Evolutionary conservation across 1,284 basidiomycete species (phyloP).

Genomic region (Rhizoctonia solani): DNA sequence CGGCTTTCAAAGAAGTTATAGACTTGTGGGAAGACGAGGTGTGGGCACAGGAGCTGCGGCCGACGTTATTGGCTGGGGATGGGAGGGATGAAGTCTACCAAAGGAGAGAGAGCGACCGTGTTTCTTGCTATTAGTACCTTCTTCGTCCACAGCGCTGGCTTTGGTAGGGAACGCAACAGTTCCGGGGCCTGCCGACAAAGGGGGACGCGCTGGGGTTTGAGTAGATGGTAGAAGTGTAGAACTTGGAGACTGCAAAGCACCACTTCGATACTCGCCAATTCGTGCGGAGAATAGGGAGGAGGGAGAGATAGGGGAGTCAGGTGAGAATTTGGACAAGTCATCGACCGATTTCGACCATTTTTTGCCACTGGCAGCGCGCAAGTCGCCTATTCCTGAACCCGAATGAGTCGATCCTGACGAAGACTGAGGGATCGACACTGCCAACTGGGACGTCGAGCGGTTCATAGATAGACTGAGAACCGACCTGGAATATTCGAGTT

Average conservation of each 20-base stretch:
- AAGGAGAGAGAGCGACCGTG: constrained; percentile 26
- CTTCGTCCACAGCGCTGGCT: not conserved
- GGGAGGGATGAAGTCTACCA: constrained; percentile 2
- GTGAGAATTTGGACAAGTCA: constrained; percentile 58
- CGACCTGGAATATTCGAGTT: constrained; percentile 53
- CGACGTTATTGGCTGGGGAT: not conserved
- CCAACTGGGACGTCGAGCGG: constrained; percentile 24
- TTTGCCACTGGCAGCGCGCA: constrained; percentile 66
- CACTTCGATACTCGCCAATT: constrained; percentile 29
- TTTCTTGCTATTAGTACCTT: constrained; percentile 5
- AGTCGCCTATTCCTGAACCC: constrained; percentile 54
- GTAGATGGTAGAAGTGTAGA: constrained; percentile 39
- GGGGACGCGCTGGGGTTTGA: constrained; percentile 32
- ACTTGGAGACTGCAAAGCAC: constrained; percentile 49
- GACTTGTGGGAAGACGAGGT: not conserved
- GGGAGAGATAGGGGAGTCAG: constrained; percentile 44
- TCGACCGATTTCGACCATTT: constrained; percentile 79
- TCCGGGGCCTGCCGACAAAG: constrained; percentile 23
- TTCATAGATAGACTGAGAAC: constrained; percentile 63
- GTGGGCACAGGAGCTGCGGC: not conserved
- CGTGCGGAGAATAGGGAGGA: constrained; percentile 12
- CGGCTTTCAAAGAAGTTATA: not conserved
- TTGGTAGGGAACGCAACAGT: constrained; percentile 11
- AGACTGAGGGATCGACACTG: constrained; percentile 16
- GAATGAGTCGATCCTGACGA: constrained; percentile 41